A percentile compares a stretch with the other conserved stretches of the same genome.
phyloP scores from a whole-genome alignment of 2,329 filamentous ascomycete species.

The Hirsutella thompsonii region DNA sequence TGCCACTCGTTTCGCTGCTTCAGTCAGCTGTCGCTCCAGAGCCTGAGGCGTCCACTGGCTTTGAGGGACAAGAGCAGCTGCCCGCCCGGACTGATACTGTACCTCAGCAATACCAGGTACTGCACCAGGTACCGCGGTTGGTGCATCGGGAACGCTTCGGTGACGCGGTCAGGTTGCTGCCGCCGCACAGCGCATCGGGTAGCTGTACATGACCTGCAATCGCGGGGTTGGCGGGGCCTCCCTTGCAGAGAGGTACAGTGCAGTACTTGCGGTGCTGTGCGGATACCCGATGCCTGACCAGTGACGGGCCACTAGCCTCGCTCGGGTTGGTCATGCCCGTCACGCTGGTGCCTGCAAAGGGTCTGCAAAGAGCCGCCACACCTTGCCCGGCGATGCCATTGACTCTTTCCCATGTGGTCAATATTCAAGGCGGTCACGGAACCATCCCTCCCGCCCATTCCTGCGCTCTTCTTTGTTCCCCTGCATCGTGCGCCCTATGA shows the following conservation, averaged over 20 bases:
- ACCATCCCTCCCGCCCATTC: neutral
- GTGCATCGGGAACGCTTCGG: neutral
- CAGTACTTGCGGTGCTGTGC: too few relatives aligned
- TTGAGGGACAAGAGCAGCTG: too few relatives aligned
- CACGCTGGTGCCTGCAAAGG: neutral
- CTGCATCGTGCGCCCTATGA: neutral
- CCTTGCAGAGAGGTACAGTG: too few relatives aligned
- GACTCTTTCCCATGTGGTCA: neutral
- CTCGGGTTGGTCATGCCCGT: conserved; percentile 1
- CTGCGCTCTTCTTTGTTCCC: neutral
- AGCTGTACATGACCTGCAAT: neutral
- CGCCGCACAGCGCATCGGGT: neutral
- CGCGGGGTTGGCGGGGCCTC: neutral
- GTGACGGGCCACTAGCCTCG: neutral
- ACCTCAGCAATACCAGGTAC: too few relatives aligned
- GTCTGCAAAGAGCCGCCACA: too few relatives aligned
- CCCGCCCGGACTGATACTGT: too few relatives aligned
- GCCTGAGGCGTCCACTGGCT: too few relatives aligned
- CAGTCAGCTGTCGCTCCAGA: too few relatives aligned
- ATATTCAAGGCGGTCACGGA: too few relatives aligned
- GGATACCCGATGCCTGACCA: neutral
- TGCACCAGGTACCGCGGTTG: neutral
- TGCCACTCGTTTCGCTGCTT: too few relatives aligned
- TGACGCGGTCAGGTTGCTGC: neutral
- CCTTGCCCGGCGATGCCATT: neutral